Conservation (phyloP, 2,329 filamentous ascomycete species). For the Akanthomyces muscarius region DNA sequence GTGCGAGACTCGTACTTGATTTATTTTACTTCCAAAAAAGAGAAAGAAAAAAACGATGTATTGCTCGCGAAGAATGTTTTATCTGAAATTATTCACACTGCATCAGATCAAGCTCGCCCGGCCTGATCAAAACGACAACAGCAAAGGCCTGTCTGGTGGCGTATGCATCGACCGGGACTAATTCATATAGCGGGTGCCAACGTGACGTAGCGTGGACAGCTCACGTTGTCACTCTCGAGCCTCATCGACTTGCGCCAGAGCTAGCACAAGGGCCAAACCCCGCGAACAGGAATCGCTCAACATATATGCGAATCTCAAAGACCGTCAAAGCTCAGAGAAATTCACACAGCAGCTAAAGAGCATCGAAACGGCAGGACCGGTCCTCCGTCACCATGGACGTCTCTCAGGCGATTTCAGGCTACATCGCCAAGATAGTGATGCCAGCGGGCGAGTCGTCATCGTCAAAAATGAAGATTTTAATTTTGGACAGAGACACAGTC, state of each 20-base stretch:
- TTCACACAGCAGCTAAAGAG: background rate
- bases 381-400: constrained; percentile 67
- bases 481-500: constrained; percentile 91
- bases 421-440: constrained; percentile 94
- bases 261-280: background rate
- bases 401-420: constrained; percentile 86
- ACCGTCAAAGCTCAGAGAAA: background rate
- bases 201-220: constrained; percentile 13
- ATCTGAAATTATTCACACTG: background rate
- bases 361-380: background rate
- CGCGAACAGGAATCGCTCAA: background rate
- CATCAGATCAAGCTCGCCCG: background rate
- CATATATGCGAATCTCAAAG: background rate
- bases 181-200: constrained; percentile 17
- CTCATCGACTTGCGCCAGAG: background rate
- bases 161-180: constrained; percentile 17
- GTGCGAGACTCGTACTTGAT: no score
- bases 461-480: constrained; percentile 96
- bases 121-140: background rate
- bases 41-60: background rate
- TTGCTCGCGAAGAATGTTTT: background rate
- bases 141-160: background rate
- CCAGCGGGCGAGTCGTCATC: constrained; percentile 64
- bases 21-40: background rate
- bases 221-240: background rate